A percentile compares a stretch with the other conserved stretches of the same genome.
Evolutionary conservation across 805 yeast species (phyloP).

Genomic region (Candida stauntonica): DNA sequence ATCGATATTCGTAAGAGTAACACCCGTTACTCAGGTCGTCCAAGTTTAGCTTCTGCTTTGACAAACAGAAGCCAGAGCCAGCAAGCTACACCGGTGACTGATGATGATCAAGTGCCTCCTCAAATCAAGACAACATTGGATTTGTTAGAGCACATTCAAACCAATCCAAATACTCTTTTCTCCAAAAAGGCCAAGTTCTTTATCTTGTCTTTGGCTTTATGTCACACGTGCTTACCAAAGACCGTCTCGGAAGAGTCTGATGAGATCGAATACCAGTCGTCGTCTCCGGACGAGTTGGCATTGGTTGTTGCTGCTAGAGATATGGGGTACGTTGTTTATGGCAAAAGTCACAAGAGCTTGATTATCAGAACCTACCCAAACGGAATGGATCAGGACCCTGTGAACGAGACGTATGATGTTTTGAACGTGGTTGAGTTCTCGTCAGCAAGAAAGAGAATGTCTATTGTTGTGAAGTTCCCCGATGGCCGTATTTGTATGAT

Average conservation of each 20-base stretch:
- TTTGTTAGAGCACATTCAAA: conserved; percentile 64
- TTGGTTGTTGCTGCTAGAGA: conserved; percentile 92
- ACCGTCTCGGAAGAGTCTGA: conserved; percentile 34
- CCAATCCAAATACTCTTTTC: conserved; percentile 64
- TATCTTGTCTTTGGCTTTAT: conserved; percentile 73
- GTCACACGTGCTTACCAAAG: conserved; percentile 87
- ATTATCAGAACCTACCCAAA: conserved; percentile 76
- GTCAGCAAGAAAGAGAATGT: conserved; percentile 90
- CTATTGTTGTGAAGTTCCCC: conserved; percentile 75
- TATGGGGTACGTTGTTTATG: conserved; percentile 81
- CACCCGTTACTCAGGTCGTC: conserved; percentile 45
- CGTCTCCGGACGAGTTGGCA: conserved; percentile 97
- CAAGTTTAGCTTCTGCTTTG: conserved; percentile 49
- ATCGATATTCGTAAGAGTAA: conserved; percentile 38
- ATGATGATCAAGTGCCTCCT: conserved; percentile 1
- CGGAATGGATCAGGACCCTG: conserved; percentile 67
- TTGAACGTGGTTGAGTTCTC: conserved; percentile 83
- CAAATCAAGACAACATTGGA: conserved; percentile 54
- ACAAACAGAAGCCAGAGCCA: conserved; percentile 11
- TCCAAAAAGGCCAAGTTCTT: conserved; percentile 75
- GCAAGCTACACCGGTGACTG: neutral
- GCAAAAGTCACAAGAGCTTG: conserved; percentile 55
- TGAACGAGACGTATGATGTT: conserved; percentile 64
- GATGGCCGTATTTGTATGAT: conserved; percentile 69
- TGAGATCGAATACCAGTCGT: conserved; percentile 76